These are phyloP conservation scores for Plantago coronopus DNA, from an alignment of 305 asterid genomes.

Conservation along the genomic window DNA sequence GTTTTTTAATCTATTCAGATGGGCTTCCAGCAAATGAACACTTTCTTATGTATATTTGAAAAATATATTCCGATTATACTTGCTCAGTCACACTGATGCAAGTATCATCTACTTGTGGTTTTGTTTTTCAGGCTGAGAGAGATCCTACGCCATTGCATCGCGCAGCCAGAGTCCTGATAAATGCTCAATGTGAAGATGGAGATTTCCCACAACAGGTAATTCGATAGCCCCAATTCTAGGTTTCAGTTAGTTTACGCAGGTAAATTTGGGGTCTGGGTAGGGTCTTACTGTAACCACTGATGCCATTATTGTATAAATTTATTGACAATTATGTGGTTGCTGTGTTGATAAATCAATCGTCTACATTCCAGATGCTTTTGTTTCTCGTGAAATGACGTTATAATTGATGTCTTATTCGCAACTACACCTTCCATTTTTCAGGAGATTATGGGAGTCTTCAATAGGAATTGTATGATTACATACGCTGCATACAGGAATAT, in stretches of 20 bases:
- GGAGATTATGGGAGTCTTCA: conserved; percentile 66
- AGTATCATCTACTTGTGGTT: conserved; percentile 12
- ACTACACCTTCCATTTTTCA: conserved; percentile 18
- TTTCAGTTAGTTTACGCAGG: background rate
- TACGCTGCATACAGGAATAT: conserved; percentile 57
- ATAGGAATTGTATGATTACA: conserved; percentile 53
- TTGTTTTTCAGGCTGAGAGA: conserved; percentile 62
- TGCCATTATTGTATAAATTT: too few relatives aligned
- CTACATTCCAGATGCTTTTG: background rate
- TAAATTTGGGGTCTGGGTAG: background rate
- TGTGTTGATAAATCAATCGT: background rate
- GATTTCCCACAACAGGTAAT: conserved; percentile 85
- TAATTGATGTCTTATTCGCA: conserved; percentile 4
- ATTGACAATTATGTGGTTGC: background rate
- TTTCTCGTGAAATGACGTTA: background rate
- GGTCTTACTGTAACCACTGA: background rate
- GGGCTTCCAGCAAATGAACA: background rate
- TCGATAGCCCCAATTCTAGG: conserved; percentile 12
- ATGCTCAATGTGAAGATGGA: conserved; percentile 80
- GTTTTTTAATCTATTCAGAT: background rate
- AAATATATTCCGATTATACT: background rate
- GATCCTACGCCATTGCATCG: conserved; percentile 75
- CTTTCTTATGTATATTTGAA: background rate
- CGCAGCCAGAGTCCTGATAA: conserved; percentile 70
- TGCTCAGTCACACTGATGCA: background rate